Base-by-base conservation (phyloP, 164 flowering plant species). In the Macadamia tetraphylla region DNA sequence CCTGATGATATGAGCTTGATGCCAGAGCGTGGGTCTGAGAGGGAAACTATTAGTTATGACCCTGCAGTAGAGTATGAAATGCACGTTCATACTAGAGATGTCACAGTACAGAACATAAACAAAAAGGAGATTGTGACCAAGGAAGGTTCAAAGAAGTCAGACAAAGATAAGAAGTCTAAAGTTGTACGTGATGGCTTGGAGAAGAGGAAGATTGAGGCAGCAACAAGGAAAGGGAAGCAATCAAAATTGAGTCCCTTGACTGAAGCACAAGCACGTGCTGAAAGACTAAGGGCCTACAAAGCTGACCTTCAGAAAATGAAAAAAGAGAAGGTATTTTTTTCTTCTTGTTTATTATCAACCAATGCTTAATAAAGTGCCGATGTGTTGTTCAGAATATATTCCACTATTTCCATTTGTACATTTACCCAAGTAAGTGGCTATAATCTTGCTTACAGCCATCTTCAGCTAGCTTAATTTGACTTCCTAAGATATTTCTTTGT, bases 251-350 rank as follows among this genome's bases (percentile, higher is more conserved):
- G 81, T 79, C 88, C 96, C 72, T 69, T 82, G 73, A 89, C 87
- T 62, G 99, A 95, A 76, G 97, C 99, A 73, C 89, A 85, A 67
- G 89, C 85, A 32, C 98, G 98, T 60, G 99, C 99, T 62, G 98
- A 89, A 66, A 89, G 73, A 73, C 73, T 95, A 62, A 86, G 98
- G 76, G 79, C 86, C 64, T 90, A 42, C 71, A 95, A 95, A 84
- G 91, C 92, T 67, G 98, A 91, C 79, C 86, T 95, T 65, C 98
- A 89, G 84, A 95, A 91, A 83, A 64, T 82, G 76, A 95, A 95
- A 83, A 92, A 84, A 81, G 91, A 92, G 77, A 78, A 88, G 94
- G 99, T 94, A 83, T 17, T 8, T 63, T 9, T 5, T 71, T 9
- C 30, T 67, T 64, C 14, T 29, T 53, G 0, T 35, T 23, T 23